Evolutionary conservation across 306 rosid species (phyloP), one percentile per base, ranked within the genome.

Genomic region (Pterocarpus santalinus): DNA sequence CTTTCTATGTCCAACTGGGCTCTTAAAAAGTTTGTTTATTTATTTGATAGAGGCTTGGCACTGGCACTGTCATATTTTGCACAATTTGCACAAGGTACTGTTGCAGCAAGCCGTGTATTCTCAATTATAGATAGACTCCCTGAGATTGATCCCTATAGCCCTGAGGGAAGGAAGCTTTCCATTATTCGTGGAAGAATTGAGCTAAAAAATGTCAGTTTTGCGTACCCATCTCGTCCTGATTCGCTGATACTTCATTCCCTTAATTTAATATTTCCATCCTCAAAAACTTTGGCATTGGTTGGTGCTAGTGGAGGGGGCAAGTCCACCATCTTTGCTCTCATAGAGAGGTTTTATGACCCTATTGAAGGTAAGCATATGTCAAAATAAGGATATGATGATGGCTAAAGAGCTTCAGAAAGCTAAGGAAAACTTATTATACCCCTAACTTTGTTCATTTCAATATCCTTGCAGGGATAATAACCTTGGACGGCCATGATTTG

Each of bases 281-380:
- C 95, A 57, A 92, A 82, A 87, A 83, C 97, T 32, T 47, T 90
- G 15, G 98, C 97, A 55, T 76, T 95, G 79, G 97, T 92, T 75
- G 98, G 98, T 57, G 78, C 89, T 3, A 95, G 97, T 74, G 98
- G 98, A n/a, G 97, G 97, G 64, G 98, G 98, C 62, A 92, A 95
- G 79, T 91, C 97, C 70, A 92, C 97, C 41, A 79, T 91, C 66
- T 91, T 95, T 76, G 97, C 98, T 83, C 95, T 95, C 52, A 89
- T 92, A 35, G 97, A 95, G 76, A 89, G 98, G 81, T 90, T 95
- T 82, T 95, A 92, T 80, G 95, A 95, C 76, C 95, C 97, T 41
- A 84, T 28, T 62, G 76, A 83, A 88, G 97, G 97, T 94, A 87
- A 52, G 32, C 22, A 71, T 52, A 52, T 62, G 12, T 53, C 75